Evolutionary conservation across 23 red algal species (phyloP).

Genomic region (Chondrus crispus): DNA sequence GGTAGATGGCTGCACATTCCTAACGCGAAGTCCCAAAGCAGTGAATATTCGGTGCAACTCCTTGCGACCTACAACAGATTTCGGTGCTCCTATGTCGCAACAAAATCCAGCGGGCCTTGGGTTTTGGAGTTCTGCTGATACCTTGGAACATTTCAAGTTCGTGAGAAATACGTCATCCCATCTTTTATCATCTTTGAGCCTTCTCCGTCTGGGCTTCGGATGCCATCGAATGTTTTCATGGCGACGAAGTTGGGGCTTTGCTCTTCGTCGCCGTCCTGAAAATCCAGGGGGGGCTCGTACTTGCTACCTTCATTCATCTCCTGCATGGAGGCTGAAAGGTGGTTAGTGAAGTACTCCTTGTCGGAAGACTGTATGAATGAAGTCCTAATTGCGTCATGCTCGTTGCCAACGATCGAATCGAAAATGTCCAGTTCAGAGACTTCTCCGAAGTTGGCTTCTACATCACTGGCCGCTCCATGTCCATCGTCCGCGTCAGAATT

Average conservation of each 20-base stretch:
- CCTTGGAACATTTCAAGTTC: background rate
- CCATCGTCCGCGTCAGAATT: background rate
- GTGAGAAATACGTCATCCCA: background rate
- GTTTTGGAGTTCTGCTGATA: background rate
- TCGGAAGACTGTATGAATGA: too few relatives aligned
- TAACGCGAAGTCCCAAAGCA: too few relatives aligned
- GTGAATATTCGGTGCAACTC: background rate
- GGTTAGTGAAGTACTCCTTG: conserved; percentile 30
- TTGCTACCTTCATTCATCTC: too few relatives aligned
- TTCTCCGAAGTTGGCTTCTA: too few relatives aligned
- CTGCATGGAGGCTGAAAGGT: background rate
- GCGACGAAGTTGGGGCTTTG: background rate
- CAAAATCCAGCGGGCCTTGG: too few relatives aligned
- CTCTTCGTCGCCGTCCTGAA: background rate
- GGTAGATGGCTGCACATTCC: too few relatives aligned
- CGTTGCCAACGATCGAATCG: too few relatives aligned
- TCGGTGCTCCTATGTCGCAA: background rate
- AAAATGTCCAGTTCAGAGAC: too few relatives aligned
- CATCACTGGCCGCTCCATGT: too few relatives aligned
- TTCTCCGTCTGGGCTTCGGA: too few relatives aligned
- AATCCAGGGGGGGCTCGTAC: background rate
- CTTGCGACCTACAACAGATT: background rate
- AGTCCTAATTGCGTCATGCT: too few relatives aligned
- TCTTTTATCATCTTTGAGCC: too few relatives aligned
- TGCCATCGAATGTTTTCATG: background rate